Evolutionary conservation across 1,284 basidiomycete species (phyloP), one percentile per base, ranked within the genome.

Genomic region (Fomitopsis palustris): DNA sequence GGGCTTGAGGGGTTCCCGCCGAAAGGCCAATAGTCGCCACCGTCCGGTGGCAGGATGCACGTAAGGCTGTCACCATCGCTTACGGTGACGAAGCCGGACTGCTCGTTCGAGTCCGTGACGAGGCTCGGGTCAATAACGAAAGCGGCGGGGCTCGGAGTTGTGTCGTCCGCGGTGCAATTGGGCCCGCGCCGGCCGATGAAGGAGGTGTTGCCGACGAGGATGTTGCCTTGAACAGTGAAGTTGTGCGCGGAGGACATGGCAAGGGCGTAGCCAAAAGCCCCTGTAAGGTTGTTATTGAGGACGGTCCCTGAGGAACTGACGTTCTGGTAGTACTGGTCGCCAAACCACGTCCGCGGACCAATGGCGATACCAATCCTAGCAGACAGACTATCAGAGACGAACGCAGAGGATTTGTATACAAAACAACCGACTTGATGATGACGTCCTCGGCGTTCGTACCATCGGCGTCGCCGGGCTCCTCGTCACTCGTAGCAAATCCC

Each of bases 341-440:
- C 87, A 63, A 92, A 93, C 92, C 92, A 94, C 4, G 84, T 85
- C 19, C 83, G 81, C 9, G 91, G 90, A 5, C 91, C 92, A 37
- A 93, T 82, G 21, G 88, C 87, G 55, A 92, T 86, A 19, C 86
- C 89, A 65, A 91, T 85, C 70, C 88, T 78, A 43, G 14, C 54
- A 29, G 54, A 9, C 38, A 51, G 37, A 47, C 51, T 27, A 53
- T 69, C 54, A 62, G 62, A 54, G 57, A 29, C 25, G n/a, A n/a
- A 25, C 27, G 9, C 10, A 6, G 4, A 29, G 5, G 4, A 16
- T 8, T 1, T n/a, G 25, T 29, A 45, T 21, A 12, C 9, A 27
- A 7, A 2, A 27, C 4, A 6, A 47, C 45, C 29, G 27, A 90
- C 88, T 91, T 91, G 72, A 90, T 81, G 55, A 91, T 80, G 19